Evolutionary conservation across 176 grass and related monocot genomes (phyloP), one percentile per base, ranked within the genome.

Genomic region (Carex pumila): DNA sequence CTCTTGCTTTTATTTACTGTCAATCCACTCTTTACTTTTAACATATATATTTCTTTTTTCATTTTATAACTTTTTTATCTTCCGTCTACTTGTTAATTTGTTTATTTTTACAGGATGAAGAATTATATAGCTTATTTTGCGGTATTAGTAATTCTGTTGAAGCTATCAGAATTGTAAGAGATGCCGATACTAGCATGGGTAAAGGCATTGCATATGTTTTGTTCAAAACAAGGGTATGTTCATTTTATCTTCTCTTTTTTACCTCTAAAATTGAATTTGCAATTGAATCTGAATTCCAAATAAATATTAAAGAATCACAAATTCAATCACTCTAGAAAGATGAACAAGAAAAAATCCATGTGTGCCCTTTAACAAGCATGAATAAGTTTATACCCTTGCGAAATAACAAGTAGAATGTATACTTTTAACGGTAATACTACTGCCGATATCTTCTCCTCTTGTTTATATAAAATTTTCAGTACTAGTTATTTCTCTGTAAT

Each of bases 131-230:
- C 64, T 41, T 92, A 47, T 95, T 99, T 84, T 94, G 91, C 49
- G 87, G 85, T 86, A 74, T 74, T 43, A 88, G 70, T 81, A 90
- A 86, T 84, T 85, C 88, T 85, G 81, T 95, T 72, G 93, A 99
- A 89, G 96, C 89, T 89, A 71, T 99, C 87, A 91, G 93, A 4
- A 93, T 99, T 81, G 11, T 99, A 52, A 93, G 93, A 84, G 96
- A 99, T 92, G 82, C 93, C 84, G 59, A 68, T 14, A 85, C 91
- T 72, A 95, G 93, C 87, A 41, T 94, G 71, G 96, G 96, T 81
- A 99, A 95, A 90, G 96, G 93, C 37, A 92, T 99, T 1, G 96
- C 91, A 12, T 99, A 99, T 89, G 85, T 95, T 75, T 83, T 99
- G 75, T 95, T 99, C 85, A 99, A 95, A 83, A 94, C 93, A 86